Percentiles rank a stretch among this genome's conserved stretches.
Conservation (phyloP, 495 filamentous ascomycete genomes). For the Neurospora terricola region DNA sequence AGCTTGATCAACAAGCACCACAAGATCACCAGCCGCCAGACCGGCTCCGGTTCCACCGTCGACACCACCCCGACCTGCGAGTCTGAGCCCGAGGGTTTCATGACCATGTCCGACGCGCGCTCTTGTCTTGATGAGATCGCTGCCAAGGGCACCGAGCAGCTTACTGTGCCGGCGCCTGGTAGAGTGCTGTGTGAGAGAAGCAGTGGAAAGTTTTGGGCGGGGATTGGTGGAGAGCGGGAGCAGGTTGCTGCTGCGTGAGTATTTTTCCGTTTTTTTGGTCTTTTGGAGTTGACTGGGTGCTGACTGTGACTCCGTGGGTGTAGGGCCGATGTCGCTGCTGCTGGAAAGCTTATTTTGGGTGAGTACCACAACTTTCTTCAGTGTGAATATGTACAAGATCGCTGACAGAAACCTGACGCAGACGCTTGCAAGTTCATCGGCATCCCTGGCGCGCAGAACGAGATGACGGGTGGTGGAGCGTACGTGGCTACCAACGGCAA, state of each 20-base stretch:
- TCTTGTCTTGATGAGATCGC: background rate
- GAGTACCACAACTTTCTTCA: background rate
- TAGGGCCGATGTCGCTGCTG: background rate
- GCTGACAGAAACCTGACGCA: background rate
- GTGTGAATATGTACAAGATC: background rate
- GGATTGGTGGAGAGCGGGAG: background rate
- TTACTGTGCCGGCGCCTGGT: background rate
- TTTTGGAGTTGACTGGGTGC: background rate
- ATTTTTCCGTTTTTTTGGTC: background rate
- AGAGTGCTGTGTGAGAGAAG: background rate
- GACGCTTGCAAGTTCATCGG: background rate
- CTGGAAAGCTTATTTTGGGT: background rate
- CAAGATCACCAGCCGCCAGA: background rate
- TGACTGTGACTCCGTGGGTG: background rate
- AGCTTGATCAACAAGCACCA: background rate
- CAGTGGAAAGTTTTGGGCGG: background rate
- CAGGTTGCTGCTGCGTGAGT: background rate
- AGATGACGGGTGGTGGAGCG: background rate
- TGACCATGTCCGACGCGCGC: background rate
- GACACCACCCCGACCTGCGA: background rate
- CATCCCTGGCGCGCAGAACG: background rate
- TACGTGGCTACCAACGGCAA: background rate
- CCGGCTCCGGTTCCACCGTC: background rate
- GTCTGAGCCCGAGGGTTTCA: background rate
- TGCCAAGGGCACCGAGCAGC: background rate